Evolutionary conservation across 192 early-diverging fungal genomes (phyloP), one percentile per base, ranked within the genome.

Genomic region (Coemansia sp.): DNA sequence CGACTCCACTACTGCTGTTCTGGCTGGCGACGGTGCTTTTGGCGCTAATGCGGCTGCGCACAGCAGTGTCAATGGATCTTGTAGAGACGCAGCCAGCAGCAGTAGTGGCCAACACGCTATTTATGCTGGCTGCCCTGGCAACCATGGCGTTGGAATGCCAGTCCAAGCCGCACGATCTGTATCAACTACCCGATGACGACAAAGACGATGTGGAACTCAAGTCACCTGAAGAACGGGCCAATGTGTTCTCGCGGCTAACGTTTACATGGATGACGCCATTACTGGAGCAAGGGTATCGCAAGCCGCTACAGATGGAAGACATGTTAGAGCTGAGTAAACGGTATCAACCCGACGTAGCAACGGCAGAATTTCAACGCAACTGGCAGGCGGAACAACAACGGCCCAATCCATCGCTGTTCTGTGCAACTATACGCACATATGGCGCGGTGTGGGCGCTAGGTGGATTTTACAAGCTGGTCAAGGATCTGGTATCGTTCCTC

Each of bases 251-350:
- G 8, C 59, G 65, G 23, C 24, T 93, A 0, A 85, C 85, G 3
- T 95, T 94, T 74, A 72, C 83, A 45, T 97, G 95, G 95, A 86
- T 96, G 78, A 87, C 89, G 39, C 83, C 86, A 2, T 64, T 94
- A 12, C 88, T 97, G 85, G 84, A 85, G 32, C 74, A 88, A n/a
- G 93, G 92, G 7, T 87, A 85, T 53, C 53, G 73, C 14, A 90
- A 89, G 55, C 87, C 83, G 20, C 71, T 92, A 27, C 26, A 56
- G 9, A 35, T 35, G 18, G 50, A 59, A 3, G 65, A 62, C 26
- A 43, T 49, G 3, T 57, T 35, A 22, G 35, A 35, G 14, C 18
- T 26, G 26, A 61, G 37, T 60, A 45, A 23, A 8, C 19, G 4
- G 9, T 37, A 18, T 16, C 60, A 47, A 14, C 58, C 39, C 10